Base-by-base conservation (phyloP, 1,284 basidiomycete genomes). In the Rhodotorula sp. region DNA sequence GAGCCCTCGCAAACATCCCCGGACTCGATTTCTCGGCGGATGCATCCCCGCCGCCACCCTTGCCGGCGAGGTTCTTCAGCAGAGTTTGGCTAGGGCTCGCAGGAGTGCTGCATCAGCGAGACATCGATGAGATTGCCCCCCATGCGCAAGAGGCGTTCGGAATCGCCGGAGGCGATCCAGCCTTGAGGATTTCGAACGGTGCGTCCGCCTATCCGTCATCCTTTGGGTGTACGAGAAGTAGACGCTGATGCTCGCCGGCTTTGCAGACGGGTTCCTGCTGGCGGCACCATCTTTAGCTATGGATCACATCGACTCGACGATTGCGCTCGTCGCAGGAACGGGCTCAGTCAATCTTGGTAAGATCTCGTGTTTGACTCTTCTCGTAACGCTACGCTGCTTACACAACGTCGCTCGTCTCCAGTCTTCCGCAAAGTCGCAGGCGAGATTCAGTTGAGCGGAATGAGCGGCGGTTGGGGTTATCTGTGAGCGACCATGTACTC, bases 401-500 rank as follows among this genome's bases (percentile, higher is more conserved):
- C 14, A n/a, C 52, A n/a, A 16, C 26, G 26, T 34, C 7, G 52
- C 21, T 21, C 52, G 15, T n/a, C 26, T 6, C 29, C 64, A 74
- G 69, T 72, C 0, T 73, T 71, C 58, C 34, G 56, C 6, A 73
- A 70, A 31, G 49, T n/a, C 12, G 68, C 43, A 0, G 29, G 12
- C 3, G 61, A 68, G 43, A 47, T 71, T 5, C n/a, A 62, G 6
- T 51, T 74, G 21, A 58, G 64, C 8, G 75, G 68, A 0, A 18
- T 68, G 15, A 74, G 69, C 26, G 78, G 79, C 0, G 79, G 79
- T 2, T 79, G 78, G 64, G 79, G 72, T 46, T 79, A 75, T 62
- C 70, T 79, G 75, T 77, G 67, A 31, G 79, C 71, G 63, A 66
- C 20, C 8, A 70, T 56, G 3, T 29, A 26, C 18, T n/a, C 39